These are phyloP conservation scores for Ceriops decandra DNA, from an alignment of 345 rosid genomes.

Conservation along the genomic window DNA sequence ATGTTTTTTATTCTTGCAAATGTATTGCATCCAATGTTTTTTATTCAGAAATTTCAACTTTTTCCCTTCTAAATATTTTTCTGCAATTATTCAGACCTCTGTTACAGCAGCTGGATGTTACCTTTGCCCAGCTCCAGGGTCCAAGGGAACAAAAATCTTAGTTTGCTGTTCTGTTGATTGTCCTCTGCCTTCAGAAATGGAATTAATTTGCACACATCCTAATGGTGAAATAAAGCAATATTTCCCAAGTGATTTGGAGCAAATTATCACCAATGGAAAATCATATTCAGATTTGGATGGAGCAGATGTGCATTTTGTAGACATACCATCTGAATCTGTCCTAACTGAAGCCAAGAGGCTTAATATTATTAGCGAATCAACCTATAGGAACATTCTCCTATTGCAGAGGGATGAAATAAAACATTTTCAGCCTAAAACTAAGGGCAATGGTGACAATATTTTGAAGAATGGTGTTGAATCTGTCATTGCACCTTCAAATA, in stretches of 20 bases:
- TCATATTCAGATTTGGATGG: conserved; percentile 33
- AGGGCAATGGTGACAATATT: conserved; percentile 25
- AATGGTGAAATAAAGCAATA: conserved; percentile 27
- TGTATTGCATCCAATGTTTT: too few species aligned
- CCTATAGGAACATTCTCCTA: conserved; percentile 37
- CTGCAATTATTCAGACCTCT: conserved; percentile 54
- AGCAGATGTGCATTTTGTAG: conserved; percentile 45
- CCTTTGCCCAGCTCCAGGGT: conserved; percentile 83
- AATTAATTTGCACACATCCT: conserved; percentile 28
- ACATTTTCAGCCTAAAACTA: conserved; percentile 46
- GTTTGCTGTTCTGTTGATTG: conserved; percentile 71
- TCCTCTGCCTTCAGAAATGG: conserved; percentile 51
- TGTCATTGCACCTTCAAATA: conserved; percentile 19
- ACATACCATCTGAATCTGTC: conserved; percentile 46
- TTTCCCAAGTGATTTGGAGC: conserved; percentile 30
- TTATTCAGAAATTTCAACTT: not conserved
- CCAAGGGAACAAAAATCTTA: conserved; percentile 69
- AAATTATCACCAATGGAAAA: conserved; percentile 45
- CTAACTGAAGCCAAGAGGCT: conserved; percentile 61
- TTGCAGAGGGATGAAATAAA: conserved; percentile 63
- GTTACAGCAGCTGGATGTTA: conserved; percentile 92
- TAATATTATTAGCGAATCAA: conserved; percentile 61
- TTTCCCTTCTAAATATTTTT: not conserved
- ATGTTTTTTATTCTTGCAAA: not conserved
- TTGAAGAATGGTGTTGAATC: conserved; percentile 21